Percentiles rank a stretch among this genome's conserved stretches.
Conservation (phyloP, 441 rosid genomes). For the Mallotus japonicus region DNA sequence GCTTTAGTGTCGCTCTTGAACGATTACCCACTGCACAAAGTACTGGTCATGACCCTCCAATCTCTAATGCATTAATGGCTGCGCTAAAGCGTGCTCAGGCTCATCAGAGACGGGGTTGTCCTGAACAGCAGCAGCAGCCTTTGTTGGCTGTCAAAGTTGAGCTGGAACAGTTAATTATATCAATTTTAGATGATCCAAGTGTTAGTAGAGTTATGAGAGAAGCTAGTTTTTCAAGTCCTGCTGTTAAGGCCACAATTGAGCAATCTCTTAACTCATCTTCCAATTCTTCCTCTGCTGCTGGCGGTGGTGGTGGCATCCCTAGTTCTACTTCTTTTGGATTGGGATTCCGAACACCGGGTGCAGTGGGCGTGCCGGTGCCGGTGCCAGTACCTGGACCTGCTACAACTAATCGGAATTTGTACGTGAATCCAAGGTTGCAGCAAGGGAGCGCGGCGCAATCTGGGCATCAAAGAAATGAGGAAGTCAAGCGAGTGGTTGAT, state of each 20-base stretch:
- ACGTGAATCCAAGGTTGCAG: conserved; percentile 75
- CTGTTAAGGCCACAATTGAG: conserved; percentile 87
- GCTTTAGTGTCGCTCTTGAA: conserved; percentile 95
- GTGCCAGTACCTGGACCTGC: conserved; percentile 17
- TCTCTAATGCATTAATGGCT: conserved; percentile 93
- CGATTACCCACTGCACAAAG: conserved; percentile 72
- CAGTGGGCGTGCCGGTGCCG: conserved; percentile 23
- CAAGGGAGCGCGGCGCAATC: conserved; percentile 37
- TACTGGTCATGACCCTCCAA: conserved; percentile 67
- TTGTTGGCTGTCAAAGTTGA: conserved; percentile 88
- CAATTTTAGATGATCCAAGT: conserved; percentile 95
- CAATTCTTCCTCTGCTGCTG: conserved; percentile 15
- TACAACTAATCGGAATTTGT: conserved; percentile 33
- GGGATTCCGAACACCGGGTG: conserved; percentile 50
- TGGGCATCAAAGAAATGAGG: conserved; percentile 54
- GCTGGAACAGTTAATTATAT: conserved; percentile 91
- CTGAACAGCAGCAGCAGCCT: conserved; percentile 97
- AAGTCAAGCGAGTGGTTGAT: conserved; percentile 62
- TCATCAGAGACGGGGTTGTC: conserved; percentile 95
- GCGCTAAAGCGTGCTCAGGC: conserved; percentile 97
- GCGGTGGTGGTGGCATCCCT: background rate
- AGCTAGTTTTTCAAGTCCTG: conserved; percentile 94
- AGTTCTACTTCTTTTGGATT: conserved; percentile 48
- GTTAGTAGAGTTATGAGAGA: conserved; percentile 97
- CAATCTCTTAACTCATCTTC: conserved; percentile 51